Percentiles rank a stretch among this genome's conserved stretches.
Evolutionary conservation across 2,329 filamentous ascomycete genomes (phyloP).

Genomic region (Xylaria digitata): DNA sequence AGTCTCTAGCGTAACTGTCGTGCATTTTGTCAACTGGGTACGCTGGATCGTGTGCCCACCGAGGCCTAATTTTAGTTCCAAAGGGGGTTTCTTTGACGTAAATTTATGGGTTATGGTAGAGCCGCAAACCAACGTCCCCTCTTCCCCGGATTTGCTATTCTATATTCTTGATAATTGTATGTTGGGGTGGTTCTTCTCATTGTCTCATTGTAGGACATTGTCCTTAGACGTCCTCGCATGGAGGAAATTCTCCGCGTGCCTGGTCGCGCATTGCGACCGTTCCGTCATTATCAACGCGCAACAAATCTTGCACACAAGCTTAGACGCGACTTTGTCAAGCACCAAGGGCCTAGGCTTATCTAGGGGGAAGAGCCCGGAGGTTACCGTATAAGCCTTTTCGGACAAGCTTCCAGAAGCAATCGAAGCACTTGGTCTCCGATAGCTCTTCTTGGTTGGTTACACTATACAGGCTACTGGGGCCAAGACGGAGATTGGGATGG

Average conservation of each 20-base stretch:
- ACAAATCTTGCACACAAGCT: slow-evolving; percentile 3
- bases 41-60: neutral
- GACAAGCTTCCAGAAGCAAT: slow-evolving; percentile 29
- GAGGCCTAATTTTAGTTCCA: slow-evolving; percentile 1
- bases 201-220: neutral
- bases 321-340: neutral
- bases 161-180: neutral
- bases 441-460: slow-evolving; percentile 10
- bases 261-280: neutral
- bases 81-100: slow-evolving; percentile 27
- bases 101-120: slow-evolving; percentile 24
- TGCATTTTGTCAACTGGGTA: neutral
- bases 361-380: neutral
- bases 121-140: slow-evolving; percentile 28
- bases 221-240: neutral
- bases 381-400: slow-evolving; percentile 6
- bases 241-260: neutral
- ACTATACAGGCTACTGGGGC: slow-evolving; percentile 7
- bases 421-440: slow-evolving; percentile 6
- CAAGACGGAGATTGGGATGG: slow-evolving; percentile 22
- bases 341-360: neutral
- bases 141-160: slow-evolving; percentile 25
- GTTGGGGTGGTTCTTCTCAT: neutral
- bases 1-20: neutral
- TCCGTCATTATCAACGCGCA: neutral